Conservation (phyloP, 2,329 filamentous ascomycete species). For the Calonectria naviculata region DNA sequence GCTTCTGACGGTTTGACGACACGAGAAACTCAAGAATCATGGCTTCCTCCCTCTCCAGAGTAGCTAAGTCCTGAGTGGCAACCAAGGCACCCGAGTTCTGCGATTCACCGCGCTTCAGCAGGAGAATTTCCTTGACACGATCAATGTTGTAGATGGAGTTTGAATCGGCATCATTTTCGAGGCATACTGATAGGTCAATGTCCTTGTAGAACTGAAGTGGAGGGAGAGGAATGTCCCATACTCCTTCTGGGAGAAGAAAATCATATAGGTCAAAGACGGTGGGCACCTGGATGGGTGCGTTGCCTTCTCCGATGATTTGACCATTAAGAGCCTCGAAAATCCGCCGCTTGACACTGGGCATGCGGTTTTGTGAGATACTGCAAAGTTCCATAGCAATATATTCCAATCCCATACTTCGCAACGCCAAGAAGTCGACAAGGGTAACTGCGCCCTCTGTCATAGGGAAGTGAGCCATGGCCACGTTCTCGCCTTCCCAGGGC, state of each 20-base stretch:
- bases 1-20: conserved; percentile 72
- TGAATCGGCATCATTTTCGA: conserved; percentile 68
- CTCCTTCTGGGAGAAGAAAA: conserved; percentile 72
- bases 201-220: conserved; percentile 70
- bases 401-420: conserved; percentile 82
- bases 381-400: conserved; percentile 90
- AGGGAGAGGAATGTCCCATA: conserved; percentile 64
- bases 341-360: conserved; percentile 76
- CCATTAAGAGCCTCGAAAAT: conserved; percentile 83
- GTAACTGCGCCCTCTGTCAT: conserved; percentile 74
- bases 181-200: conserved; percentile 74
- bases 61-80: conserved; percentile 58
- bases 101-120: conserved; percentile 74
- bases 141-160: conserved; percentile 74
- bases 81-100: conserved; percentile 60
- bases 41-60: conserved; percentile 68
- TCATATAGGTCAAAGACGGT: conserved; percentile 95
- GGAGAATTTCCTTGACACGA: conserved; percentile 79
- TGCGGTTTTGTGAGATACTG: conserved; percentile 75
- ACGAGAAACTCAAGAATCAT: conserved; percentile 70
- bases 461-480: conserved; percentile 74
- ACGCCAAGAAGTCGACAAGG: conserved; percentile 80
- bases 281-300: conserved; percentile 73
- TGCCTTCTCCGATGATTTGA: conserved; percentile 73
- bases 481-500: conserved; percentile 77